Percentiles rank a stretch among this genome's conserved stretches.
phyloP scores from a whole-genome alignment of 192 early-diverging fungal genomes.

The Dimargaris xerosporica region DNA sequence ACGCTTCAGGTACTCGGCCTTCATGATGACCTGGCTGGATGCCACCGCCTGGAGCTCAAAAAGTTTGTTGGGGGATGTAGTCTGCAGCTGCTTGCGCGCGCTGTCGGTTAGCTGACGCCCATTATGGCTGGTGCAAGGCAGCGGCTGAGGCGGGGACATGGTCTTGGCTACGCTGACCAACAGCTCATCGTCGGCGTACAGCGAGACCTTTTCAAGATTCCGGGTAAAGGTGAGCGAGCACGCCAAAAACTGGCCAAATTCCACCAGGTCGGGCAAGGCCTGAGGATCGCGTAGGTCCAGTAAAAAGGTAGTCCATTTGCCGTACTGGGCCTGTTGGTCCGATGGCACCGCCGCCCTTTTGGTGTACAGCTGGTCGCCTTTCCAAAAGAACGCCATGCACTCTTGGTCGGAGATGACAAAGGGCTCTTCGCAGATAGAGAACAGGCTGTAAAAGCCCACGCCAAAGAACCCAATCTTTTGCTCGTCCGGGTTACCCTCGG shows the following conservation, averaged over 20 bases:
- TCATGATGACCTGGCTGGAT: conserved; percentile 38
- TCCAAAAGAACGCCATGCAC: conserved; percentile 83
- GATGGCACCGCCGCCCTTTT: conserved; percentile 39
- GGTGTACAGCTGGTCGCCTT: conserved; percentile 71
- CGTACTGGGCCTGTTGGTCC: conserved; percentile 24
- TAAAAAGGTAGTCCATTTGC: conserved; percentile 55
- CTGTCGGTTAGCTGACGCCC: background rate
- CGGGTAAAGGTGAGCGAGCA: conserved; percentile 59
- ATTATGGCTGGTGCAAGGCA: conserved; percentile 19
- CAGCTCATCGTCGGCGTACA: conserved; percentile 41
- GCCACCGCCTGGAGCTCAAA: conserved; percentile 48
- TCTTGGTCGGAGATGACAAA: conserved; percentile 37
- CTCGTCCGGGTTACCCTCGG: conserved; percentile 83
- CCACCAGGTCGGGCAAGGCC: conserved; percentile 40
- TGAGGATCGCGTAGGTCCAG: conserved; percentile 62
- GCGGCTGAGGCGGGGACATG: conserved; percentile 37
- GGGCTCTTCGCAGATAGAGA: conserved; percentile 78
- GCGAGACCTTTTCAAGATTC: conserved; percentile 45
- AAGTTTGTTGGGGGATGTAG: conserved; percentile 50
- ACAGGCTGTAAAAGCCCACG: conserved; percentile 77
- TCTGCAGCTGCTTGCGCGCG: conserved; percentile 16
- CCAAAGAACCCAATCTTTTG: conserved; percentile 66
- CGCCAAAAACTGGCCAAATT: conserved; percentile 41
- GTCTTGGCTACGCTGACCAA: conserved; percentile 51
- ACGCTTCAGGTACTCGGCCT: conserved; percentile 20